Evolutionary conservation across 331 rosid species (phyloP).

Genomic region (Dryas integrifolia): DNA sequence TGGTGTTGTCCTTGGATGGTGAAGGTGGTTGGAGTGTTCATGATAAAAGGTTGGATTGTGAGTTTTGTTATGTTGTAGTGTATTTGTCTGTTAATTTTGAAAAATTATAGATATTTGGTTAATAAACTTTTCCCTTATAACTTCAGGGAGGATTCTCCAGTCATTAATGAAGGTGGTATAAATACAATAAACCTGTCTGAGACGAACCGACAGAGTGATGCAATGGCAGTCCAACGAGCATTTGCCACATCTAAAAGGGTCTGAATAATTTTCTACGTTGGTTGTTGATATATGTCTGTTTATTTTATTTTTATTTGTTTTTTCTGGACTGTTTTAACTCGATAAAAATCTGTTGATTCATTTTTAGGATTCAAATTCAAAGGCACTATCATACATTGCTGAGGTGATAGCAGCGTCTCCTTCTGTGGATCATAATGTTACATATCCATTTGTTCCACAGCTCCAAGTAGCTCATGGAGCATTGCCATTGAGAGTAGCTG

Average conservation of each 20-base stretch:
- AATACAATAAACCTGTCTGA: slow-evolving; percentile 47
- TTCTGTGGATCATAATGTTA: slow-evolving; percentile 35
- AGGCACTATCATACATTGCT: slow-evolving; percentile 56
- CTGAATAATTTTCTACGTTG: slow-evolving; percentile 23
- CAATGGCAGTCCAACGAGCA: slow-evolving; percentile 86
- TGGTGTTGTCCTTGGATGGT: slow-evolving; percentile 93
- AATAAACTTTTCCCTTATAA: slow-evolving; percentile 26
- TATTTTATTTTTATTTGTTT: neutral
- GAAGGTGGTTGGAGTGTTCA: slow-evolving; percentile 99
- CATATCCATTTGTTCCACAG: slow-evolving; percentile 60
- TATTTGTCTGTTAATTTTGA: neutral
- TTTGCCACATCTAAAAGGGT: slow-evolving; percentile 67
- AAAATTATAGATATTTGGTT: neutral
- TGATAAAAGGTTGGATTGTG: slow-evolving; percentile 56
- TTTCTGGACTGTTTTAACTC: slow-evolving; percentile 10
- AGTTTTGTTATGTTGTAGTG: neutral
- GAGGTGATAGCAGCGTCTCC: slow-evolving; percentile 72
- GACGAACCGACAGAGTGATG: slow-evolving; percentile 74
- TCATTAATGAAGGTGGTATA: slow-evolving; percentile 40
- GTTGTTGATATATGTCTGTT: slow-evolving; percentile 1
- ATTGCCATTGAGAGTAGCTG: slow-evolving; percentile 77
- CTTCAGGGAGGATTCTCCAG: slow-evolving; percentile 71
- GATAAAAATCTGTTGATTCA: slow-evolving; percentile 17
- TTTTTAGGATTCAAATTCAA: slow-evolving; percentile 68
- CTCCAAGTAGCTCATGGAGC: slow-evolving; percentile 53